Evolutionary conservation across 2,329 filamentous ascomycete species (phyloP).

Genomic region (Claviceps arundinis): DNA sequence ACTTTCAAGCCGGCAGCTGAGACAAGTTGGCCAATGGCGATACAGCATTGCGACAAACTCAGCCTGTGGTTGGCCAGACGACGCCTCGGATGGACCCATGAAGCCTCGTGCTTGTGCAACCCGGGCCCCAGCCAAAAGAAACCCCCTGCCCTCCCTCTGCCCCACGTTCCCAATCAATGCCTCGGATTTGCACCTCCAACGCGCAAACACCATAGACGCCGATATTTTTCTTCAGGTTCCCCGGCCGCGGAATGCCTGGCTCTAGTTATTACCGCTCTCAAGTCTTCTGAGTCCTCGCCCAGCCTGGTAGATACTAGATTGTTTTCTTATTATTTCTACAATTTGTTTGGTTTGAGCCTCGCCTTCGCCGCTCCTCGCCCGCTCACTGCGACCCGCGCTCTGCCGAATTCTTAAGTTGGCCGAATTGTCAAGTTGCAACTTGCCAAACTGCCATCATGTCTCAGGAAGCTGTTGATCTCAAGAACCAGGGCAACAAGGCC

Average conservation of each 20-base stretch:
- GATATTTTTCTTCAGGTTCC: neutral
- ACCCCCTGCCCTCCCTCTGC: too few relatives aligned
- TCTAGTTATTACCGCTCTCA: neutral
- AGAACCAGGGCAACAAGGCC: conserved; percentile 89
- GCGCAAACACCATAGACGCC: neutral
- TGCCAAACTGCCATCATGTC: conserved; percentile 22
- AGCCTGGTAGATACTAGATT: neutral
- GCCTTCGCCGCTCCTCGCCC: neutral
- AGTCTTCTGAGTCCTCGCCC: neutral
- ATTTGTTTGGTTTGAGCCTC: neutral
- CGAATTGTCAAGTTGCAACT: too few relatives aligned
- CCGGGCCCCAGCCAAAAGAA: neutral
- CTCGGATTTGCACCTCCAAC: neutral
- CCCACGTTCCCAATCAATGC: too few relatives aligned
- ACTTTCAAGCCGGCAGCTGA: neutral
- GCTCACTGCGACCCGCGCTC: conserved; percentile 1
- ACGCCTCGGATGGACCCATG: neutral
- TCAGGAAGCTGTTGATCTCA: conserved; percentile 66
- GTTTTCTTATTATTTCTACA: neutral
- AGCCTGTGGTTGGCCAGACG: too few relatives aligned
- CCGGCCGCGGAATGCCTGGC: neutral
- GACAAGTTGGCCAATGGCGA: neutral
- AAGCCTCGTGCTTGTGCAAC: neutral
- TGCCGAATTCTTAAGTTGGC: neutral
- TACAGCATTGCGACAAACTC: neutral